Percentiles rank a stretch among this genome's conserved stretches.
Evolutionary conservation across 169 alveolate genomes (phyloP).

Genomic region (Plasmodium gaboni): DNA sequence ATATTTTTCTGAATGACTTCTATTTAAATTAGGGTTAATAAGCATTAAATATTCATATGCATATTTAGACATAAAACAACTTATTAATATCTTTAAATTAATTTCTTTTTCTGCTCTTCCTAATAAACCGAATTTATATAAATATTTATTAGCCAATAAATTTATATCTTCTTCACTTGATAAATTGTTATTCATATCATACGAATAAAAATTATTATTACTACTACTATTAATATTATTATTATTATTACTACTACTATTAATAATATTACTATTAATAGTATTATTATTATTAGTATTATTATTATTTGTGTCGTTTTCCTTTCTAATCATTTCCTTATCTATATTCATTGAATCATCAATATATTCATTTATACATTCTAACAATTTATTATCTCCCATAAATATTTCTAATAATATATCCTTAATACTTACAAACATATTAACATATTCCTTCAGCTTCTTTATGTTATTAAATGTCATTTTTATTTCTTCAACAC

Average conservation of each 20-base stretch:
- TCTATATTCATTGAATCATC: constrained; percentile 11
- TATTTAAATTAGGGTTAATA: constrained; percentile 69
- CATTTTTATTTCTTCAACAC: constrained; percentile 66
- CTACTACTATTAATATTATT: not conserved
- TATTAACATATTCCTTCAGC: constrained; percentile 71
- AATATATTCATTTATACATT: constrained; percentile 64
- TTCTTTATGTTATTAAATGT: constrained; percentile 59
- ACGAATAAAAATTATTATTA: not conserved
- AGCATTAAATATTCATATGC: constrained; percentile 73
- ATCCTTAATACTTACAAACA: constrained; percentile 74
- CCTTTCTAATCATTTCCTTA: not conserved
- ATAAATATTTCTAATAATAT: constrained; percentile 64
- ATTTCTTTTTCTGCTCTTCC: constrained; percentile 76
- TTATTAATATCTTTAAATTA: constrained; percentile 62
- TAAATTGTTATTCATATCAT: not conserved
- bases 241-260: not conserved
- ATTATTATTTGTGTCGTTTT: not conserved
- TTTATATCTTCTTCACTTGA: not conserved
- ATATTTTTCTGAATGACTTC: constrained; percentile 35
- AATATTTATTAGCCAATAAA: not conserved
- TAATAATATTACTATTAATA: not conserved
- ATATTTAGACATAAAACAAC: constrained; percentile 74
- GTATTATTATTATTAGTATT: not conserved
- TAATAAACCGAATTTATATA: constrained; percentile 66
- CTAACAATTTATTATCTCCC: constrained; percentile 68